Evolutionary conservation across 257 asterid species (phyloP).

Genomic region (Fraxinus pennsylvanica): DNA sequence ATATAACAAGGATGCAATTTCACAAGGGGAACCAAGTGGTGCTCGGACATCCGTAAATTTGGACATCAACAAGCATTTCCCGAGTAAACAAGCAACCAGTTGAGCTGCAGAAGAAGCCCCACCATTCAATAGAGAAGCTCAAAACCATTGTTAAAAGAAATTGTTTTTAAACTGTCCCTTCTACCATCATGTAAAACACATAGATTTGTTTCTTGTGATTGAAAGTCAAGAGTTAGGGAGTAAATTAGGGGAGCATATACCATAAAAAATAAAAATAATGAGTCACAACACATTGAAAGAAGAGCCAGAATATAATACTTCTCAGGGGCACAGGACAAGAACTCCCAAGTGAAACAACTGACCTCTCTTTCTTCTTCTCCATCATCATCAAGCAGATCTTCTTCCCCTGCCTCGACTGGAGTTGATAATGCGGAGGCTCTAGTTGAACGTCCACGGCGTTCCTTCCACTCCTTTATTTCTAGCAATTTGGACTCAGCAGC

Average conservation of each 20-base stretch:
- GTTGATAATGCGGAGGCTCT: constrained; percentile 92
- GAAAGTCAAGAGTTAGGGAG: neutral
- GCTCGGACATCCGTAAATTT: neutral
- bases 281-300: neutral
- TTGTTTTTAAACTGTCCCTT: neutral
- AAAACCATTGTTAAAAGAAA: neutral
- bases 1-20: neutral
- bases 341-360: constrained; percentile 25
- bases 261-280: neutral
- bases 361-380: constrained; percentile 99
- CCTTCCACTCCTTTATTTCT: constrained; percentile 86
- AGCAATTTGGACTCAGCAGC: constrained; percentile 83
- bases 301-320: neutral
- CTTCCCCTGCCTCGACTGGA: constrained; percentile 73
- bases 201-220: neutral
- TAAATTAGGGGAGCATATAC: neutral
- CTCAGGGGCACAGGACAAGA: no score
- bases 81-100: neutral
- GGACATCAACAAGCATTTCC: neutral
- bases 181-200: constrained; percentile 8
- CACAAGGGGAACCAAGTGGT: neutral
- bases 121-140: neutral
- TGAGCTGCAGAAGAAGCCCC: neutral
- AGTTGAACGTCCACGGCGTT: constrained; percentile 93
- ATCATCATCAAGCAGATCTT: constrained; percentile 79